Percentiles rank a stretch among this genome's conserved stretches.
Evolutionary conservation across 164 flowering plant genomes (phyloP).

Genomic region (Hamamelis virginiana): DNA sequence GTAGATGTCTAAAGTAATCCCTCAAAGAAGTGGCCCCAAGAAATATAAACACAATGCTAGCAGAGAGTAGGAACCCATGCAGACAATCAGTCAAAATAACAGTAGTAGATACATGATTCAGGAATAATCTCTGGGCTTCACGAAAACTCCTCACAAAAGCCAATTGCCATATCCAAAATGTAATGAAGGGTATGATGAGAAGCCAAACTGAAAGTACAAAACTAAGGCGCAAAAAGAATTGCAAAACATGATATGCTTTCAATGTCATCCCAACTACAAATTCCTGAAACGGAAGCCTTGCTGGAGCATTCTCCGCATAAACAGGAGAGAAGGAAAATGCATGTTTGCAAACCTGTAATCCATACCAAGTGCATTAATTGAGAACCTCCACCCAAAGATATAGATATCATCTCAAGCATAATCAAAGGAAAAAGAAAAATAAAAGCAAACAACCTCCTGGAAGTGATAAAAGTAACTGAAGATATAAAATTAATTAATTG

Average conservation of each 20-base stretch:
- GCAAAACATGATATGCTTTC: conserved; percentile 92
- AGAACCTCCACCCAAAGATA: neutral
- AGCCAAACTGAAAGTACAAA: conserved; percentile 98
- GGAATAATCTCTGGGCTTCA: conserved; percentile 84
- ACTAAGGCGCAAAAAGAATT: conserved; percentile 88
- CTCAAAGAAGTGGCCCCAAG: conserved; percentile 97
- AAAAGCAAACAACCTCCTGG: no score
- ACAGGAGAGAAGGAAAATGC: conserved; percentile 97
- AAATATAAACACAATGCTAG: conserved; percentile 92
- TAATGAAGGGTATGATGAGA: conserved; percentile 88
- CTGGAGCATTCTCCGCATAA: conserved; percentile 96
- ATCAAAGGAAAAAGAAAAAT: no score
- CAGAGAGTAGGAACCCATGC: conserved; percentile 95
- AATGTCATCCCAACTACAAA: conserved; percentile 87
- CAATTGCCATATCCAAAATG: conserved; percentile 97
- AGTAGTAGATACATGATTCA: conserved; percentile 80
- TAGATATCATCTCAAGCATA: neutral
- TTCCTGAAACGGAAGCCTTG: conserved; percentile 94
- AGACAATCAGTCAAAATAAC: conserved; percentile 88
- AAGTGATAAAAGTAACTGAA: no score
- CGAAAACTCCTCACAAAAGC: conserved; percentile 88
- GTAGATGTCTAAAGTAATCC: conserved; percentile 86
- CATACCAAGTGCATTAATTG: conserved; percentile 6
- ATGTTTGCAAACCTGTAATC: conserved; percentile 89
- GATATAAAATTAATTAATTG: no score